Evolutionary conservation across 768 basidiomycete genomes (phyloP), one percentile per base, ranked within the genome.

Genomic region (Austroboletus festivus): DNA sequence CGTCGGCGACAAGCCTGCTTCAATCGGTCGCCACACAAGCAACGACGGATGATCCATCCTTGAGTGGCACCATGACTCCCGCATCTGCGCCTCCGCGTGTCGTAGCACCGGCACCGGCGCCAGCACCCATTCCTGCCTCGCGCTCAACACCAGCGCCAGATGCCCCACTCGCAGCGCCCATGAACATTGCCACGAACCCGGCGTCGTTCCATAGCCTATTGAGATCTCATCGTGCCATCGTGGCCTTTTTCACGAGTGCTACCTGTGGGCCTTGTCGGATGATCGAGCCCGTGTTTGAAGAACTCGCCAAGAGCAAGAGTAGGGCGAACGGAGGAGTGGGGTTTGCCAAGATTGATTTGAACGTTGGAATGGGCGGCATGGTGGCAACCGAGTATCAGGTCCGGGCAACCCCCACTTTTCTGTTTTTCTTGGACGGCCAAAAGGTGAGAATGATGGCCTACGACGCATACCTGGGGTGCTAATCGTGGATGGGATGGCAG

Each of bases 281-380:
- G 73, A 88, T 95, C 51, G 87, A 86, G 48, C 93, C 93, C 0
- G 72, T 82, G 1, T 94, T 93, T 53, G 89, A 93, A 58, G 70
- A 81, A 5, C 74, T 95, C 15, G 85, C 93, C 5, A 75, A 74
- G 49, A 79, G 79, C 56, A 86, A 85, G 58, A 74, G 74, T 5
- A 71, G 65, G 15, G 68, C 65, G 5, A 63, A 68, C 10, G 57
- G 79, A 3, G 57, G 79, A 3, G 78, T 86, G 19, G 87, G 79
- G 3, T 97, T 96, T 56, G 81, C 86, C 4, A 90, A 91, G 65
- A 79, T 96, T 30, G 94, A 97, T 68, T 71, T 91, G 54, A 80
- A 76, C 5, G 77, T 86, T 12, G 88, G 86, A 0, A 65, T 80
- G 65, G 86, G 86, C 0, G 59, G 67, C 3, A 70, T 71, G 45